Percentiles rank a stretch among this genome's conserved stretches.
These are phyloP conservation scores for Sistotremastrum suecicum DNA, from an alignment of 768 basidiomycete genomes.

Conservation along the genomic window DNA sequence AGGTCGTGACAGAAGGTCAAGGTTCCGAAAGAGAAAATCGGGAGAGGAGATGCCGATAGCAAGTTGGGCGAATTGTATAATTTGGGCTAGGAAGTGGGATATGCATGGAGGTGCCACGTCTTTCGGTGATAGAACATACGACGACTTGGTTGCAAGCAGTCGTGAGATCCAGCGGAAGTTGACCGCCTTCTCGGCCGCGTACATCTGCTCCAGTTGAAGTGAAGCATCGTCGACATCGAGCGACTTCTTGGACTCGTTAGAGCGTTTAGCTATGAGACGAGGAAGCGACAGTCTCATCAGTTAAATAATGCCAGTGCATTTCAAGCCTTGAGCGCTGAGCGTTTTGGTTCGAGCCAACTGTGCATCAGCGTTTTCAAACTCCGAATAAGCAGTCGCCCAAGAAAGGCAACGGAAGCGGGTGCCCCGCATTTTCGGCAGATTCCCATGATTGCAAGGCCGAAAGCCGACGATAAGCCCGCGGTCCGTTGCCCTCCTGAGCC, in stretches of 20 bases:
- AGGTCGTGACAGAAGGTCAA: slow-evolving; percentile 22
- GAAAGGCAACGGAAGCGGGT: no score
- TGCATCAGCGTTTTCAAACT: no score
- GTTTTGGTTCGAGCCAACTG: no score
- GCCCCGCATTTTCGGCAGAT: no score
- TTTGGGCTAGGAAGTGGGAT: slow-evolving; percentile 26
- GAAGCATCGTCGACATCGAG: slow-evolving; percentile 13
- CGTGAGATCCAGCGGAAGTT: slow-evolving; percentile 45
- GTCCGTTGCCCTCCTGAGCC: no score
- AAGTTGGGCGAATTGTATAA: slow-evolving; percentile 44
- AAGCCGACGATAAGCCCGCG: no score
- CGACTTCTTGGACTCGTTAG: neutral
- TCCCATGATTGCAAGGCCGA: no score
- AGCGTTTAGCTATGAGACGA: no score
- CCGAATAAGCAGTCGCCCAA: no score
- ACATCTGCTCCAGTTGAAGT: slow-evolving; percentile 29
- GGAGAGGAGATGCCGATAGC: slow-evolving; percentile 30
- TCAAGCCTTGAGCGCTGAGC: no score
- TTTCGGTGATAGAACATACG: slow-evolving; percentile 23
- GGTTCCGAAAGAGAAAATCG: slow-evolving; percentile 28
- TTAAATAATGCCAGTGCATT: no score
- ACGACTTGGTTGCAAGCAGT: slow-evolving; percentile 32
- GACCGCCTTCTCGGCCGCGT: slow-evolving; percentile 33
- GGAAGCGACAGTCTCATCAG: no score
- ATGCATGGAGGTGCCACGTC: slow-evolving; percentile 27